Percentiles rank a stretch among this genome's conserved stretches.
Conservation (phyloP, 441 rosid genomes). For the Hura crepitans region DNA sequence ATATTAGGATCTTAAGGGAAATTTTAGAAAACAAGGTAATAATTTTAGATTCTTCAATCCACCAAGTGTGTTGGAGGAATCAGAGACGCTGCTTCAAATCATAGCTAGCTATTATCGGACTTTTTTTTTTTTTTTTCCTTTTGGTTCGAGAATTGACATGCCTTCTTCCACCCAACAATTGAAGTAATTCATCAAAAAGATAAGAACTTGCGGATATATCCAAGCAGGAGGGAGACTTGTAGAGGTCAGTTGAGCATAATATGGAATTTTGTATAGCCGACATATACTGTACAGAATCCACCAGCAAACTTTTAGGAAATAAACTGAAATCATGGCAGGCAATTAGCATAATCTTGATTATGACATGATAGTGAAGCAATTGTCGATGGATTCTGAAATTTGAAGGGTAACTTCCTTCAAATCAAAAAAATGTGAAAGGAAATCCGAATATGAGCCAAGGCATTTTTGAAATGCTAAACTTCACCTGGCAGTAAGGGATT, state of each 20-base stretch:
- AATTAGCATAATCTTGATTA: constrained; percentile 5
- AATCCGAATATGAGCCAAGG: neutral
- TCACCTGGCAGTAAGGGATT: too few species aligned
- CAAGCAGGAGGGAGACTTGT: too few species aligned
- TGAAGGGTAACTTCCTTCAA: constrained; percentile 3
- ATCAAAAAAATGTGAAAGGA: neutral
- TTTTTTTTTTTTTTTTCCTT: too few species aligned
- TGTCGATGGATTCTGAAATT: neutral
- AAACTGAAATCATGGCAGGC: constrained; percentile 9
- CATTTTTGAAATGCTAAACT: neutral
- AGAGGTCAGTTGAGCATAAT: neutral
- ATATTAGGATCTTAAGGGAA: neutral
- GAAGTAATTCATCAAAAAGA: neutral
- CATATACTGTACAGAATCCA: neutral
- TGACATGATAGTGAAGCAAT: constrained; percentile 7
- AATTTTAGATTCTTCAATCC: constrained; percentile 1
- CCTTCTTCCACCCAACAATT: too few species aligned
- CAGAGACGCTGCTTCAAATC: too few species aligned
- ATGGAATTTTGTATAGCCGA: neutral
- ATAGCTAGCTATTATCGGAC: neutral
- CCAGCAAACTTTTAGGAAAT: neutral
- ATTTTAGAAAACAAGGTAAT: neutral
- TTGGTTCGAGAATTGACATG: too few species aligned
- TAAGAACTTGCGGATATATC: neutral
- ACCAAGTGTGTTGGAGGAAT: constrained; percentile 2